Conservation (phyloP, 192 early-diverging fungal species). For the Gonapodya prolifera region DNA sequence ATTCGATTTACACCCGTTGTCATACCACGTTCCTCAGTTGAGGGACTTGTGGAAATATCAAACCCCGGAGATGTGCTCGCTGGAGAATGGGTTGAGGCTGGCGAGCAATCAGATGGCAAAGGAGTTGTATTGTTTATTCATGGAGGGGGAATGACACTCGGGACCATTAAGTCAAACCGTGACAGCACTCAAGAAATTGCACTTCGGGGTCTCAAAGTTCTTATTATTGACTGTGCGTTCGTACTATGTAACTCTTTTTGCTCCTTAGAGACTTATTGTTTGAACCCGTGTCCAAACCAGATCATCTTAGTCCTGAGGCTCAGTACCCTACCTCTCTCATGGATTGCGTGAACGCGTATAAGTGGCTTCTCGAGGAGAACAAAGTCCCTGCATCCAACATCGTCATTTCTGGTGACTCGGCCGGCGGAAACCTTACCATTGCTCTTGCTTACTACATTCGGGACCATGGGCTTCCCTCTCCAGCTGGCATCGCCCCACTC, state of each 20-base stretch:
- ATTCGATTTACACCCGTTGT: background rate
- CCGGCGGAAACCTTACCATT: constrained; percentile 55
- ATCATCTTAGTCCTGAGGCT: background rate
- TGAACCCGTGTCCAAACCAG: background rate
- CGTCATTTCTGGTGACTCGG: constrained; percentile 52
- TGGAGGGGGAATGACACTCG: background rate
- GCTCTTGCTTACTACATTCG: constrained; percentile 45
- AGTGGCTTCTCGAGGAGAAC: background rate
- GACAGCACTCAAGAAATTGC: background rate
- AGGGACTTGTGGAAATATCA: background rate
- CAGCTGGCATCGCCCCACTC: constrained; percentile 42
- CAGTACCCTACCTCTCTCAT: background rate
- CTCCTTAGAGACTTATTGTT: background rate
- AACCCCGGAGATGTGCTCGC: background rate
- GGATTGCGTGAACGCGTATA: background rate
- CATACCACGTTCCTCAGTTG: background rate
- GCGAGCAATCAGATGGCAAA: background rate
- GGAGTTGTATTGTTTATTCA: background rate
- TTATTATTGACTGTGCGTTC: background rate
- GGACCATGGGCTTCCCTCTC: constrained; percentile 28
- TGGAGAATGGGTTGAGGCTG: background rate
- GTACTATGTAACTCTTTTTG: background rate
- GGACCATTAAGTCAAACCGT: background rate
- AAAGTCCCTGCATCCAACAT: constrained; percentile 19
- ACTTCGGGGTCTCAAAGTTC: background rate